Evolutionary conservation across 306 rosid genomes (phyloP).

Genomic region (Vigna nakashimae): DNA sequence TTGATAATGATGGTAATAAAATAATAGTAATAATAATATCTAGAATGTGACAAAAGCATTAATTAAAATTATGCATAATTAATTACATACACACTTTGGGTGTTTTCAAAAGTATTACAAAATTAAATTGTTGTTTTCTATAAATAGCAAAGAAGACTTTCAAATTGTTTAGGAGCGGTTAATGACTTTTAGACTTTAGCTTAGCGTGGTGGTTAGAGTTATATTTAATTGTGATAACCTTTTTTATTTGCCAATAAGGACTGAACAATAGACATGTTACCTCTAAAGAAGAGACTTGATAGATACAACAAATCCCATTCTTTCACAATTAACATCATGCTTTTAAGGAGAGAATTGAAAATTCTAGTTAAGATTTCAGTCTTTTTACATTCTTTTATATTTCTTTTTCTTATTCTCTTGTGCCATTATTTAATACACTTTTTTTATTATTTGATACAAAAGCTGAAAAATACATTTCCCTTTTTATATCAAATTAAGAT

Average conservation of each 20-base stretch:
- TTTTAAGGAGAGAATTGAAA: not conserved
- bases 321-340: not conserved
- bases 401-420: not conserved
- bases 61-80: not conserved
- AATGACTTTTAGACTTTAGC: not conserved
- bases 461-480: too few relatives aligned
- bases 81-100: too few relatives aligned
- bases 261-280: constrained; percentile 19
- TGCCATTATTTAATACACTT: not conserved
- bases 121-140: not conserved
- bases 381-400: not conserved
- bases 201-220: not conserved
- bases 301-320: not conserved
- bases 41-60: not conserved
- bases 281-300: not conserved
- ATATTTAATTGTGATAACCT: not conserved
- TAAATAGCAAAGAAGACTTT: not conserved
- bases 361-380: not conserved
- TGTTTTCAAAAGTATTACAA: not conserved
- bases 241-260: not conserved
- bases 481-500: too few relatives aligned
- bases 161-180: constrained; percentile 4
- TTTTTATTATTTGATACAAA: not conserved
- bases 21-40: not conserved
- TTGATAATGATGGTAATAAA: not conserved